A percentile compares a stretch with the other conserved stretches of the same genome.
phyloP scores from a whole-genome alignment of 2,329 filamentous ascomycete genomes.

The Arthrobotrys sinensis region DNA sequence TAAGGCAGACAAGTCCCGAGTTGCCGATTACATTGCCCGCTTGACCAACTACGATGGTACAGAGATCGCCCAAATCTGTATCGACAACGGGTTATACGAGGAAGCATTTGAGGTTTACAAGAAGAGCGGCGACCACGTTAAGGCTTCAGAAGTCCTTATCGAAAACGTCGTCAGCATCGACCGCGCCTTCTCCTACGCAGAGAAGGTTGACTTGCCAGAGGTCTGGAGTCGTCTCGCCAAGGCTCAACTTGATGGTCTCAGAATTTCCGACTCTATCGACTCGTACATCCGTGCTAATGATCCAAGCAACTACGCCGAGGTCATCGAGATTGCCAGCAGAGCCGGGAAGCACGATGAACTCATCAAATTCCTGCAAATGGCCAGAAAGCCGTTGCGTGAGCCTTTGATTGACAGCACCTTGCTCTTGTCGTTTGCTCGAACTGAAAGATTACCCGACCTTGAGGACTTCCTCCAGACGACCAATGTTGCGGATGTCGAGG shows the following conservation, averaged over 20 bases:
- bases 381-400: slow-evolving; percentile 95
- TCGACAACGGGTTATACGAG: slow-evolving; percentile 93
- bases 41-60: slow-evolving; percentile 85
- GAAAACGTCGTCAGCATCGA: slow-evolving; percentile 99
- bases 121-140: slow-evolving; percentile 91
- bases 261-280: slow-evolving; percentile 91
- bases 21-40: slow-evolving; percentile 96
- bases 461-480: slow-evolving; percentile 95
- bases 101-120: slow-evolving; percentile 99
- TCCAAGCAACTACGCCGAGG: slow-evolving; percentile 91
- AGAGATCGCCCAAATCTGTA: slow-evolving; percentile 94
- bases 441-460: slow-evolving; percentile 90
- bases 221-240: slow-evolving; percentile 99
- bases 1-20: slow-evolving; percentile 93
- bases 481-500: slow-evolving; percentile 95
- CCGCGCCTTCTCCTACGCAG: slow-evolving; percentile 93
- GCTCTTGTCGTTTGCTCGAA: slow-evolving; percentile 92
- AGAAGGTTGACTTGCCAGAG: slow-evolving; percentile 91
- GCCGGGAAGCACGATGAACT: slow-evolving; percentile 98
- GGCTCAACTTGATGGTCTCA: slow-evolving; percentile 95
- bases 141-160: slow-evolving; percentile 90
- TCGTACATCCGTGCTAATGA: slow-evolving; percentile 97
- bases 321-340: slow-evolving; percentile 94
- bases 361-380: slow-evolving; percentile 96
- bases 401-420: slow-evolving; percentile 92